These are phyloP conservation scores for Fusarium tjaetaba DNA, from an alignment of 2,329 filamentous ascomycete genomes.

Conservation along the genomic window DNA sequence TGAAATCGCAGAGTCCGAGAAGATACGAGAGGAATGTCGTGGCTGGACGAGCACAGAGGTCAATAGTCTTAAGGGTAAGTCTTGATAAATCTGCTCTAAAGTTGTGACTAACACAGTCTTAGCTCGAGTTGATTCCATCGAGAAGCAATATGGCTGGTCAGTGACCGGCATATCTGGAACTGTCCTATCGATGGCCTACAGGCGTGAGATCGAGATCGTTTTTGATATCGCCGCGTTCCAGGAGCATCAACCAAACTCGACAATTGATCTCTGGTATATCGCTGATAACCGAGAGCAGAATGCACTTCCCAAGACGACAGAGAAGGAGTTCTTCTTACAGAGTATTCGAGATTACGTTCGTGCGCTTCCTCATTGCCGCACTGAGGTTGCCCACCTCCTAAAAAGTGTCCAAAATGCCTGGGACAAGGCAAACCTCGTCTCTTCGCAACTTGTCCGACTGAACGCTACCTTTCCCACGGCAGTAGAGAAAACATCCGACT, in stretches of 20 bases:
- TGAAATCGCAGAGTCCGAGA: slow-evolving; percentile 85
- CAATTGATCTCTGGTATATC: slow-evolving; percentile 77
- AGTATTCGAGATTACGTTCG: slow-evolving; percentile 75
- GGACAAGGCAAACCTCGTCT: slow-evolving; percentile 70
- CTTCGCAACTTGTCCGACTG: slow-evolving; percentile 69
- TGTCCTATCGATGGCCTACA: slow-evolving; percentile 78
- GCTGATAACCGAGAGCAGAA: slow-evolving; percentile 65
- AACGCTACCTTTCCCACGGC: slow-evolving; percentile 72
- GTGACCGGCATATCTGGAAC: slow-evolving; percentile 72
- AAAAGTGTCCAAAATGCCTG: slow-evolving; percentile 69
- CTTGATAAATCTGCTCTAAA: not conserved
- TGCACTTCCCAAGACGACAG: slow-evolving; percentile 66
- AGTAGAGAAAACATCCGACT: slow-evolving; percentile 71
- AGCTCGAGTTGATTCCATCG: slow-evolving; percentile 74
- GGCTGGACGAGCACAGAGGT: slow-evolving; percentile 91
- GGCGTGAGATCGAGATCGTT: slow-evolving; percentile 75
- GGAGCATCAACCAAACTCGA: slow-evolving; percentile 56
- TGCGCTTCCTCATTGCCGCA: slow-evolving; percentile 66
- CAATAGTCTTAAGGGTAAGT: slow-evolving; percentile 75
- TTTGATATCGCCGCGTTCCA: slow-evolving; percentile 74
- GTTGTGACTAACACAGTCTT: slow-evolving; percentile 49
- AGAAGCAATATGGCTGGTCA: slow-evolving; percentile 75
- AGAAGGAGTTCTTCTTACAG: slow-evolving; percentile 80
- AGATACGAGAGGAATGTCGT: slow-evolving; percentile 84
- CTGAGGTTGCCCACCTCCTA: slow-evolving; percentile 67